Conservation (phyloP, 495 filamentous ascomycete species). For the Neurospora sp. region DNA sequence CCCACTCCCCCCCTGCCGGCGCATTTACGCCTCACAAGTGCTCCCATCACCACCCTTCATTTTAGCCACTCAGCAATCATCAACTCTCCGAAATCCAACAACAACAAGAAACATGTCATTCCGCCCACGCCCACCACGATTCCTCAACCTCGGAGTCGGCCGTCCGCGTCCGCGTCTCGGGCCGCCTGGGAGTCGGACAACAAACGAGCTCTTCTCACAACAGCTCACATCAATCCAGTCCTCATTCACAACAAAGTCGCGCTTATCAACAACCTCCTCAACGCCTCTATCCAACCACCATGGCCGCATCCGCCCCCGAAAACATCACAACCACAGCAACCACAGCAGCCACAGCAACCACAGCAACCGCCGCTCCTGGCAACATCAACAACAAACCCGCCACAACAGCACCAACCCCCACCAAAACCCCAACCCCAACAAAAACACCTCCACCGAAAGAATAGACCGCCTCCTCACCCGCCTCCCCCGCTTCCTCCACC, state of each 20-base stretch:
- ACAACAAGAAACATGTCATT: background rate
- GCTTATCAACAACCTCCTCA: background rate
- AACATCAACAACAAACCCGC: background rate
- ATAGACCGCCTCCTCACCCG: constrained; percentile 50
- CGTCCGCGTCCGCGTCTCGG: background rate
- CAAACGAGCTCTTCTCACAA: background rate
- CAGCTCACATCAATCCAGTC: background rate
- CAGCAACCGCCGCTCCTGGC: too few species aligned
- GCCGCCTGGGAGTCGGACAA: background rate
- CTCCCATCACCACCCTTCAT: too few species aligned
- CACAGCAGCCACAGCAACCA: too few species aligned
- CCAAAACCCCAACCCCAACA: constrained; percentile 5
- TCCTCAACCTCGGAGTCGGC: background rate
- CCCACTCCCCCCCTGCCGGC: too few species aligned
- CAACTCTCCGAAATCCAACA: background rate
- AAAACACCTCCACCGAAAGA: constrained; percentile 13
- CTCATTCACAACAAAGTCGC: background rate
- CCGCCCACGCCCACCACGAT: background rate
- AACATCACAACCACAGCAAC: background rate
- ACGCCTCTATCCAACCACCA: background rate
- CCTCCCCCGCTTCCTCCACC: constrained; percentile 46
- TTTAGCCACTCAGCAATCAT: background rate
- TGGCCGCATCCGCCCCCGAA: background rate
- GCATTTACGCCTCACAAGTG: background rate
- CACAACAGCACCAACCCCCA: background rate